These are phyloP conservation scores for Pyrenophora seminiperda DNA, from an alignment of 2,329 filamentous ascomycete species.

Conservation along the genomic window DNA sequence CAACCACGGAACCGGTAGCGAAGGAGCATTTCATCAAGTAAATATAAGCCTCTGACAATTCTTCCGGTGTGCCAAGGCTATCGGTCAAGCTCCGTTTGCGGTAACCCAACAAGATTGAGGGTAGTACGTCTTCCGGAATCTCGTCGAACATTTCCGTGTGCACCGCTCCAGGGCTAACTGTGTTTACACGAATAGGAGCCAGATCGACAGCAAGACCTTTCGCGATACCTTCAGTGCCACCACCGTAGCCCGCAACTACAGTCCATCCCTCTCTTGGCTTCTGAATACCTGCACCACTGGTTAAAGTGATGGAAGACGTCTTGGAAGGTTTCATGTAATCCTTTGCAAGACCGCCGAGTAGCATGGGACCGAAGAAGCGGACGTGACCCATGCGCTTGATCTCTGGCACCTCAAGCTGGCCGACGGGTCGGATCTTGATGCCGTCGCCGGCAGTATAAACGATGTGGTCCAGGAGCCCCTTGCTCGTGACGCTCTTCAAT, in stretches of 20 bases:
- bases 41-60: not conserved
- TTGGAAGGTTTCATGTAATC: not conserved
- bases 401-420: not conserved
- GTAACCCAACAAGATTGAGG: too few relatives aligned
- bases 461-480: not conserved
- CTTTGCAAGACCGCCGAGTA: not conserved
- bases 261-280: not conserved
- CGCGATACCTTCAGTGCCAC: not conserved
- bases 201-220: not conserved
- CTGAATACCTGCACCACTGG: not conserved
- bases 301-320: not conserved
- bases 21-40: not conserved
- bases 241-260: not conserved
- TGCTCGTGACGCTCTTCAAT: not conserved
- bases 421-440: not conserved
- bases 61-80: not conserved
- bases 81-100: too few relatives aligned
- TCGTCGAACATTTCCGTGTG: too few relatives aligned
- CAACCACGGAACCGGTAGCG: not conserved
- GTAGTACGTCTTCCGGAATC: too few relatives aligned
- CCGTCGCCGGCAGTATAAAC: not conserved
- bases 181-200: not conserved
- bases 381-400: not conserved
- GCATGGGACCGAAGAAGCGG: not conserved
- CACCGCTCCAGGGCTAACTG: not conserved